Evolutionary conservation across 2,329 filamentous ascomycete genomes (phyloP), one percentile per base, ranked within the genome.

Genomic region (Macrophomina phaseolina): DNA sequence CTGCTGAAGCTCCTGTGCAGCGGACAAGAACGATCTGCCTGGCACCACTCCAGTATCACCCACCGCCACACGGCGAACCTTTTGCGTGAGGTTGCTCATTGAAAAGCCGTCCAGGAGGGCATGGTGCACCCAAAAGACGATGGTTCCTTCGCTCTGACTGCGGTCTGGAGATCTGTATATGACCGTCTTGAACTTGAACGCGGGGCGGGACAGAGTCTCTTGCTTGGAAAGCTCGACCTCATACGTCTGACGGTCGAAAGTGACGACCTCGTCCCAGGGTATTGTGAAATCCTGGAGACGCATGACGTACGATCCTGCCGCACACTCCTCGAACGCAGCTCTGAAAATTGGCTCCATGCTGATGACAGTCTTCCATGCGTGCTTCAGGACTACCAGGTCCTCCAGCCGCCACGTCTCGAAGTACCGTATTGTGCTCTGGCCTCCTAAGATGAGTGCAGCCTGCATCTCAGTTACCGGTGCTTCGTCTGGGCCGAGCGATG

Each of bases 231-330:
- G 5, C 36, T 38, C 36, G 6, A 11, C 36, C 36, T 38, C 36
- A 11, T 38, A 38, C 36, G 36, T 6, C 36, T 5, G 5, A 5
- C 36, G 36, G 36, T 38, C 36, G 36, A 38, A 38, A 38, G 36
- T 38, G 6, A 38, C 36, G 6, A 38, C 36, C 36, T 38, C 36
- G 6, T 38, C 36, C 36, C 36, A 38, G 6, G 36, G 36, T 5
- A 38, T 38, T 5, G 36, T 11, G 36, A 11, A 5, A 11, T 38
- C 36, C 36, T 38, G 36, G 6, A 38, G 36, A 11, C 36, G 36
- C 36, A 38, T 46, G 61, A 67, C 64, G 42, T 61, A 65, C 28
- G 46, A 62, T 5, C 52, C 52, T 3, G 42, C 18, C 34, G 48
- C 52, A 4, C 38, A 16, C 18, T 65, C 38, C n/a, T 67, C 42